Conservation (phyloP, 257 asterid genomes). For the Primulina huaijiensis region DNA sequence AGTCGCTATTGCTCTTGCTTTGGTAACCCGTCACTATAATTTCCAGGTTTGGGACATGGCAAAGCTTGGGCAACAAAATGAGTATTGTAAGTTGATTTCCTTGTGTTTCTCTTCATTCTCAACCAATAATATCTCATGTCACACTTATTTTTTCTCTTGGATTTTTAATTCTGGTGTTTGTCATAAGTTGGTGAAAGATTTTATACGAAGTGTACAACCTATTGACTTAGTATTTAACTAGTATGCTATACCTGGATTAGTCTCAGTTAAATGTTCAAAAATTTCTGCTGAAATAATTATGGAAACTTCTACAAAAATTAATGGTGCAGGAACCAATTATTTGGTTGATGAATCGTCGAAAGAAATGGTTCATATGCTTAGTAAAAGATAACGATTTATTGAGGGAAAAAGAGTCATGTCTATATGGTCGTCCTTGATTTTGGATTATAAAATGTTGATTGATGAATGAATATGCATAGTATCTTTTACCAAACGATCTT, state of each 20-base stretch:
- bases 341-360: background rate
- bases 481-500: background rate
- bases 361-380: background rate
- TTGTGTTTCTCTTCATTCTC: conserved; percentile 13
- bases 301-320: too few relatives aligned
- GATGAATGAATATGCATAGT: background rate
- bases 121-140: background rate
- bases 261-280: background rate
- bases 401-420: background rate
- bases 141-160: background rate
- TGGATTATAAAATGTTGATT: background rate
- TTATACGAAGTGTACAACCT: background rate
- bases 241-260: background rate
- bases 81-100: conserved; percentile 45
- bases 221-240: background rate
- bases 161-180: background rate
- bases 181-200: background rate
- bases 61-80: conserved; percentile 83
- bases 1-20: conserved; percentile 20
- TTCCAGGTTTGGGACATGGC: conserved; percentile 98
- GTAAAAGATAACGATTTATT: background rate
- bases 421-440: background rate
- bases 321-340: background rate
- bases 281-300: background rate
- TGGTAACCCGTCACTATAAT: conserved; percentile 30